phyloP scores from a whole-genome alignment of 2,329 filamentous ascomycete genomes.

The Penicillium sp. region DNA sequence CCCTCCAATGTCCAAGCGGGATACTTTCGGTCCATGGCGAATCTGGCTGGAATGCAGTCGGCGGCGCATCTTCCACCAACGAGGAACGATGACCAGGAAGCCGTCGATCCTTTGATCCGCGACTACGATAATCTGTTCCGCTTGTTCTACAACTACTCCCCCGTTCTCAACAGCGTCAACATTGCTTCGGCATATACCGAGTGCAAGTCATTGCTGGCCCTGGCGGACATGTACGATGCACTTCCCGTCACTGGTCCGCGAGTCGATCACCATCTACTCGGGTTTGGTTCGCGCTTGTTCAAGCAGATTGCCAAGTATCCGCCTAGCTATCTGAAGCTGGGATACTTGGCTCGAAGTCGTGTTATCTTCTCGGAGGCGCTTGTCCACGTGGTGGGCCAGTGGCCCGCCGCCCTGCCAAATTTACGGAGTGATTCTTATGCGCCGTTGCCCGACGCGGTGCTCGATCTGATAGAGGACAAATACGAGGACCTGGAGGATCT shows the following conservation, averaged over 20 bases:
- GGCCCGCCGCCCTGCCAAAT: conserved; percentile 74
- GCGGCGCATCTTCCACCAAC: conserved; percentile 47
- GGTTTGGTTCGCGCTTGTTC: conserved; percentile 86
- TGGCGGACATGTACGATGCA: conserved; percentile 94
- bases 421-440: conserved; percentile 53
- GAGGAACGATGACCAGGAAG: conserved; percentile 53
- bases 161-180: conserved; percentile 73
- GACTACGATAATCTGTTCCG: conserved; percentile 96
- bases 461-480: conserved; percentile 91
- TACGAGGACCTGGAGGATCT: conserved; percentile 84
- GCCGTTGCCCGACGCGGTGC: conserved; percentile 64
- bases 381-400: conserved; percentile 90
- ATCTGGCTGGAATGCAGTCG: conserved; percentile 56
- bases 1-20: conserved; percentile 55
- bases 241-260: conserved; percentile 79
- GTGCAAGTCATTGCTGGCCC: conserved; percentile 78
- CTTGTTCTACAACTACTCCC: conserved; percentile 90
- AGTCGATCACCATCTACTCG: conserved; percentile 87
- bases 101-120: conserved; percentile 66
- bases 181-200: conserved; percentile 90
- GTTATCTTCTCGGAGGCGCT: conserved; percentile 82
- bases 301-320: conserved; percentile 97
- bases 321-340: conserved; percentile 82
- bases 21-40: conserved; percentile 85
- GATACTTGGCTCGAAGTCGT: conserved; percentile 75